Percentiles rank a stretch among this genome's conserved stretches.
phyloP scores from a whole-genome alignment of 331 rosid genomes.

The Spiraea crenata region DNA sequence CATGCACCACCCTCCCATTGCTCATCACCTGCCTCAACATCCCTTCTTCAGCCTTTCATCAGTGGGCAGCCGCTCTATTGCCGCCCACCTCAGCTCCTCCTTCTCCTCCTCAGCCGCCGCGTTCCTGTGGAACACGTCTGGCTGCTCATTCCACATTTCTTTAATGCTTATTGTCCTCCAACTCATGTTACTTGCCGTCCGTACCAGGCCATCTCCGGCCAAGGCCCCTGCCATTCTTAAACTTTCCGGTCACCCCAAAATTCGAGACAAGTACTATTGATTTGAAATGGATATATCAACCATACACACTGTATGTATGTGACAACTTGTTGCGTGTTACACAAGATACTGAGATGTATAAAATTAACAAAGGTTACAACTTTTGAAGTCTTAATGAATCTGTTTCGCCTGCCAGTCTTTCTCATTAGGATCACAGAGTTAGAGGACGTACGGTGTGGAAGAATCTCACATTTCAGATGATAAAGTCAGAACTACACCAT shows the following conservation, averaged over 20 bases:
- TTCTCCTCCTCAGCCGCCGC: conserved; percentile 27
- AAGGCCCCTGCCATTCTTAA: conserved; percentile 25
- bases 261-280: background rate
- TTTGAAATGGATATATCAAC: background rate
- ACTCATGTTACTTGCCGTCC: conserved; percentile 26
- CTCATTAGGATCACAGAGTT: background rate
- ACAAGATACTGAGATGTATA: background rate
- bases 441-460: conserved; percentile 5
- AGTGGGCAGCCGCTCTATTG: conserved; percentile 43
- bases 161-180: conserved; percentile 31
- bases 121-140: conserved; percentile 30
- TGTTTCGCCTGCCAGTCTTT: background rate
- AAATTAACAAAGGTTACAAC: background rate
- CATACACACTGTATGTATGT: background rate
- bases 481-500: background rate
- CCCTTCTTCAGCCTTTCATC: conserved; percentile 31
- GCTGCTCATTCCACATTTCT: conserved; percentile 39
- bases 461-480: background rate
- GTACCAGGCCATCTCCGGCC: conserved; percentile 32
- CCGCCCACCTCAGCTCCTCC: conserved; percentile 47
- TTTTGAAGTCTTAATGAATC: background rate
- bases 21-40: conserved; percentile 30
- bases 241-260: background rate
- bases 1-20: conserved; percentile 28
- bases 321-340: background rate